These are phyloP conservation scores for Misopates orontium DNA, from an alignment of 257 asterid genomes.

Conservation along the genomic window DNA sequence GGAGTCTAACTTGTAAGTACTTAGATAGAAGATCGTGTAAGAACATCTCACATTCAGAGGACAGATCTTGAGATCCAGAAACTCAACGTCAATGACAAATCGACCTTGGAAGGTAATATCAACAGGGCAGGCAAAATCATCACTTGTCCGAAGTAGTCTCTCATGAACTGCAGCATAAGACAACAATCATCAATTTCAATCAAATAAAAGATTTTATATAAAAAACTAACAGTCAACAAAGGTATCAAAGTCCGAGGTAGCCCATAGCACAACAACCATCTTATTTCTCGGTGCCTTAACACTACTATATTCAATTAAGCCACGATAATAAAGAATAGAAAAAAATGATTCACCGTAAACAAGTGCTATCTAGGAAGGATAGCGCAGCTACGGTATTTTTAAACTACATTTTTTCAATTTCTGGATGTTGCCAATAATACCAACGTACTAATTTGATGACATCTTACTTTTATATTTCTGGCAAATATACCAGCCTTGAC, in stretches of 20 bases:
- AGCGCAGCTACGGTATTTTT: too few species aligned
- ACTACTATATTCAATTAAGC: too few species aligned
- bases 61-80: constrained; percentile 74
- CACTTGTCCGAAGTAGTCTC: constrained; percentile 73
- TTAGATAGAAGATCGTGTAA: neutral
- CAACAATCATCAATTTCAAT: constrained; percentile 19
- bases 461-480: too few species aligned
- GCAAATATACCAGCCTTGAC: too few species aligned
- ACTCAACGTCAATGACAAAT: constrained; percentile 79
- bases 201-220: neutral
- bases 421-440: too few species aligned
- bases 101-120: constrained; percentile 67
- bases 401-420: too few species aligned
- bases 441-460: too few species aligned
- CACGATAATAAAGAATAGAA: too few species aligned
- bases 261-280: neutral
- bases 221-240: neutral
- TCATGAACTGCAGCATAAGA: constrained; percentile 67
- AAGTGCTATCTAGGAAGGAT: too few species aligned
- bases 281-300: too few species aligned
- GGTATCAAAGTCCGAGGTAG: too few species aligned
- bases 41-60: constrained; percentile 57
- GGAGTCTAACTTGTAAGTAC: neutral
- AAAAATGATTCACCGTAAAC: too few species aligned
- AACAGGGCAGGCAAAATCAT: constrained; percentile 81